phyloP scores from a whole-genome alignment of 139 green algal species.

The Chlamydomonas schloesseri region DNA sequence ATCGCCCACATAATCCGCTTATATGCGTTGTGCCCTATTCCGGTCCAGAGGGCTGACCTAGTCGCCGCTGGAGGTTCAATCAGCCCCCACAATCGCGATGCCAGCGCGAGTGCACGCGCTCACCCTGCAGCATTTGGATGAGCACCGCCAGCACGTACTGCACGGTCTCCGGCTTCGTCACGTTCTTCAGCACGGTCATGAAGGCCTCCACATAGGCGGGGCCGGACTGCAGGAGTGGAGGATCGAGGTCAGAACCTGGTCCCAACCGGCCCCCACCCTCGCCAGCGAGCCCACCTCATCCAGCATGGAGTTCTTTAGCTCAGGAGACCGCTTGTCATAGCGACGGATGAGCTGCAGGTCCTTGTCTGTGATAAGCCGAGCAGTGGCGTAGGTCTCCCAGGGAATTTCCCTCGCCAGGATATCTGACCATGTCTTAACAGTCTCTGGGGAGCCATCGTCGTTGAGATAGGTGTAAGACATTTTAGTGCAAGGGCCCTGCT shows the following conservation, averaged over 20 bases:
- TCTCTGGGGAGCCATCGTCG: slow-evolving; percentile 32
- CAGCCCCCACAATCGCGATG: not conserved
- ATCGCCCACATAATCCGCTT: no score
- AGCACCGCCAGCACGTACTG: slow-evolving; percentile 93
- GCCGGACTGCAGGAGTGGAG: slow-evolving; percentile 67
- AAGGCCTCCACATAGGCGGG: slow-evolving; percentile 83
- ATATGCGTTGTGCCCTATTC: not conserved
- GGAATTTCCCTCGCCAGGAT: slow-evolving; percentile 53
- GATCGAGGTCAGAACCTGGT: not conserved
- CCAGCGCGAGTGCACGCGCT: no score
- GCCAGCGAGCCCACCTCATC: slow-evolving; percentile 67
- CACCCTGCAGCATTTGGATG: slow-evolving; percentile 83
- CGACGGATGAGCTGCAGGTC: slow-evolving; percentile 64
- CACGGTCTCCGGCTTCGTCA: slow-evolving; percentile 93
- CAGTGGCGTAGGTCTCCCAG: slow-evolving; percentile 85
- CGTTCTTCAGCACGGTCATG: slow-evolving; percentile 87
- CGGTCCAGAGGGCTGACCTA: not conserved
- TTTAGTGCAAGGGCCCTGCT: not conserved
- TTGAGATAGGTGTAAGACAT: slow-evolving; percentile 31
- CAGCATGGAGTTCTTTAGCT: slow-evolving; percentile 77
- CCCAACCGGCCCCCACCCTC: not conserved
- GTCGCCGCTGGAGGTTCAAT: not conserved
- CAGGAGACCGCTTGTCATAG: slow-evolving; percentile 85
- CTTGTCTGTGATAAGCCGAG: slow-evolving; percentile 82
- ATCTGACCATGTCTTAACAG: not conserved